Evolutionary conservation across 2,329 filamentous ascomycete species (phyloP).

Genomic region (Cladophialophora chaetospira): DNA sequence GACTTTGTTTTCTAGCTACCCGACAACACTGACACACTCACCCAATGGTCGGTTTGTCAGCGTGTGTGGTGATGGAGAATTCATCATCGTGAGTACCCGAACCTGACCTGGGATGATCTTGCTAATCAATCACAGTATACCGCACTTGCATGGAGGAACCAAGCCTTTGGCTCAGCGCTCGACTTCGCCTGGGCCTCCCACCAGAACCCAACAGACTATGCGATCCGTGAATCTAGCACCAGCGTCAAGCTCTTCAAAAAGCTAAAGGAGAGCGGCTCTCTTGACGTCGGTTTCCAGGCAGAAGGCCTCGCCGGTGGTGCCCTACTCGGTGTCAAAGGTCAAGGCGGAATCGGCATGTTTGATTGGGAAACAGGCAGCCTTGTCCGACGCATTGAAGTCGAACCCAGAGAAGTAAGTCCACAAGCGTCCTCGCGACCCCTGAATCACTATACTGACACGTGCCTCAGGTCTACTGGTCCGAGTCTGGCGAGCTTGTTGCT

Average conservation of each 20-base stretch:
- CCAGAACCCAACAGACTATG: conserved; percentile 73
- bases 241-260: conserved; percentile 98
- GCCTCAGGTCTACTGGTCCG: conserved; percentile 87
- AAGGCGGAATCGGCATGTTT: conserved; percentile 92
- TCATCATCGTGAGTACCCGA: conserved; percentile 67
- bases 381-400: conserved; percentile 86
- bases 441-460: neutral
- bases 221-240: conserved; percentile 86
- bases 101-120: neutral
- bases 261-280: conserved; percentile 82
- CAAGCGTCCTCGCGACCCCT: neutral
- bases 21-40: conserved; percentile 91
- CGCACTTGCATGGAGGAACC: conserved; percentile 92
- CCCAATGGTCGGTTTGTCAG: conserved; percentile 90
- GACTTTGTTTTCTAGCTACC: conserved; percentile 41
- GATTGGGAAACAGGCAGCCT: conserved; percentile 91
- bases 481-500: conserved; percentile 88
- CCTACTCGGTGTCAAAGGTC: conserved; percentile 89
- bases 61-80: conserved; percentile 94
- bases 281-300: conserved; percentile 93
- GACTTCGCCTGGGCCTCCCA: conserved; percentile 76
- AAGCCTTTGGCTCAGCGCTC: conserved; percentile 90
- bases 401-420: conserved; percentile 57
- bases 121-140: conserved; percentile 62
- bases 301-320: conserved; percentile 88